Evolutionary conservation across 108 stramenopile genomes (phyloP), one percentile per base, ranked within the genome.

Genomic region (Poteriospumella lacustris): DNA sequence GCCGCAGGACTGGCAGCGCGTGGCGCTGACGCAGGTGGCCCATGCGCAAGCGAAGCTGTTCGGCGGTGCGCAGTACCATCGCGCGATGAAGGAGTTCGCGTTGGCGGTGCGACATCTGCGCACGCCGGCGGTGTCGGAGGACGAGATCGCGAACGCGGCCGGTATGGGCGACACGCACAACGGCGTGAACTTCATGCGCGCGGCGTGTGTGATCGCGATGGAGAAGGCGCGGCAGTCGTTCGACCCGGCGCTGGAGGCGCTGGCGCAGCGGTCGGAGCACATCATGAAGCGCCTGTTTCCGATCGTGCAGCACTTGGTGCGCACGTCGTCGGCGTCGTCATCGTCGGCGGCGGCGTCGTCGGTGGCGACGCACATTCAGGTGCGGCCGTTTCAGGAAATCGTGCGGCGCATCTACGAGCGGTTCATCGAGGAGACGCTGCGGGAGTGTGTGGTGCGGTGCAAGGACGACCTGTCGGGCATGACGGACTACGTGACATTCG

Each of bases 121-220:
- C 42, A 77, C 89, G 2, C 94, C 94, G 24, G 79, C 77, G 79
- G 88, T 88, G 56, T 86, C 90, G 1, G 91, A 92, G 72, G 92
- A 93, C 68, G 94, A 95, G 84, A 93, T 95, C 80, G 94, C 94
- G 44, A 95, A 95, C 84, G 92, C 94, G 39, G 92, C 91, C 76
- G 94, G 94, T 43, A 89, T 95, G 33, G 91, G 92, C 33, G 91
- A 92, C 58, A 89, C 91, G 44, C 94, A 95, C 79, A 92, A 95
- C 78, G 94, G 94, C 40, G 94, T 92, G 41, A 93, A 95, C 81
- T 93, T 93, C 83, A 83, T 93, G 68, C 81, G 92, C 59, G 93
- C 94, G 0, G 90, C 92, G 0, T 95, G 94, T 85, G 92, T 92
- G 28, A 95, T 95, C 68, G 90, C 94, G 34, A 77, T 95, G 33